Conservation (phyloP, 371 early-diverging fungal species). For the Mucor saturninus region DNA sequence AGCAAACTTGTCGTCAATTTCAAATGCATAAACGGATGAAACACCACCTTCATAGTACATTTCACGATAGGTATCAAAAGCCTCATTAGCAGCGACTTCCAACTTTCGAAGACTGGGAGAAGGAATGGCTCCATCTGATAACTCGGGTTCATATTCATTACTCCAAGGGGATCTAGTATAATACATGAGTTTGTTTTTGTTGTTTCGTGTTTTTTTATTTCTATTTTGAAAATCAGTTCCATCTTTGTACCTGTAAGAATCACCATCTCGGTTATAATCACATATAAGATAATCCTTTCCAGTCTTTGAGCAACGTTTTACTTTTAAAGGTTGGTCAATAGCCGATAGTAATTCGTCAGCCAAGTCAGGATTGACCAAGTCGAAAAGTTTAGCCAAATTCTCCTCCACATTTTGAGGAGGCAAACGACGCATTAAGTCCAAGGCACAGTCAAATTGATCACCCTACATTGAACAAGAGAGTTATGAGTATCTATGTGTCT, state of each 20-base stretch:
- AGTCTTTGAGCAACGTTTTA: conserved; percentile 71
- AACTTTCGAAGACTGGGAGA: conserved; percentile 83
- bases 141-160: conserved; percentile 90
- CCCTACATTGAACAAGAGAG: conserved; percentile 23
- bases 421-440: conserved; percentile 96
- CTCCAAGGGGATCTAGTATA: conserved; percentile 91
- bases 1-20: conserved; percentile 88
- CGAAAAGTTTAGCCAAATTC: conserved; percentile 84
- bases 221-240: conserved; percentile 2
- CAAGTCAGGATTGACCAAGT: conserved; percentile 81
- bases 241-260: conserved; percentile 79
- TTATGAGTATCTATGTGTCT: too few species aligned
- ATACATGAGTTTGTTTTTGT: background rate
- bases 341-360: conserved; percentile 90
- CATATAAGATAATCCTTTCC: conserved; percentile 89
- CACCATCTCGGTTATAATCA: conserved; percentile 96
- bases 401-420: conserved; percentile 93
- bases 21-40: conserved; percentile 90
- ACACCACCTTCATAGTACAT: conserved; percentile 96
- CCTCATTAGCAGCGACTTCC: conserved; percentile 93
- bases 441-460: conserved; percentile 85
- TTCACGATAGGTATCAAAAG: conserved; percentile 95
- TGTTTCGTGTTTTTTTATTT: background rate
- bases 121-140: conserved; percentile 82
- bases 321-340: conserved; percentile 93